A percentile compares a stretch with the other conserved stretches of the same genome.
Conservation (phyloP, 257 asterid species). For the Prunella vulgaris region DNA sequence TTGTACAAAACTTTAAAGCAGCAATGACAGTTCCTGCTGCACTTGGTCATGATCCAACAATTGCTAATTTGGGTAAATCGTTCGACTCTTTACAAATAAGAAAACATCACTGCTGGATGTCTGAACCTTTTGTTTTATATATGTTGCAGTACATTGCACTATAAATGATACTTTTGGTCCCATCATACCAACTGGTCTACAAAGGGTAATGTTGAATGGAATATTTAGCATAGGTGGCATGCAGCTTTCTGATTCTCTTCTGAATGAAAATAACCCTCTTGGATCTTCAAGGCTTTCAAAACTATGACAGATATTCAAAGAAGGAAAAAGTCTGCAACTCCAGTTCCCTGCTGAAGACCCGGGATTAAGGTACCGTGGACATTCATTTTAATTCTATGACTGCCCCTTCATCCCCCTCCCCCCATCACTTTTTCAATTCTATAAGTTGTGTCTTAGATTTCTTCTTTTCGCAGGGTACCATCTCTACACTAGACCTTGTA, state of each 20-base stretch:
- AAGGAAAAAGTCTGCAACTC: conserved; percentile 95
- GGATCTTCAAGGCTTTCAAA: conserved; percentile 81
- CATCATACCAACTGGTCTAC: conserved; percentile 61
- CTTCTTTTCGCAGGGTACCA: conserved; percentile 38
- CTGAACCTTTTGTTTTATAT: conserved; percentile 11
- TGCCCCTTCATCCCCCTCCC: not conserved
- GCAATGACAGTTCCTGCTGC: conserved; percentile 94
- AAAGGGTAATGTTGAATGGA: conserved; percentile 63
- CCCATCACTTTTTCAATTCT: no score
- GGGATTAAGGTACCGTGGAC: conserved; percentile 65
- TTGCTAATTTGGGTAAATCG: conserved; percentile 73
- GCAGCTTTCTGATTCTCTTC: conserved; percentile 68
- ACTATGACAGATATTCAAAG: conserved; percentile 63
- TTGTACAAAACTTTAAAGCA: conserved; percentile 83
- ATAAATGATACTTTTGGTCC: conserved; percentile 58
- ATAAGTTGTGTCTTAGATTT: no score
- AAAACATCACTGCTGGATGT: not conserved
- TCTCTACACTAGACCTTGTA: conserved; percentile 75
- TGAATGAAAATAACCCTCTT: conserved; percentile 75
- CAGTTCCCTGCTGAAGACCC: conserved; percentile 98
- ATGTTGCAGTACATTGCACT: conserved; percentile 75
- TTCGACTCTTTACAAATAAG: not conserved
- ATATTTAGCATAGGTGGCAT: conserved; percentile 82
- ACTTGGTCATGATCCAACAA: conserved; percentile 86
- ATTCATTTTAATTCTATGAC: not conserved